phyloP scores from a whole-genome alignment of 192 early-diverging fungal species.

The Coemansia sp. region DNA sequence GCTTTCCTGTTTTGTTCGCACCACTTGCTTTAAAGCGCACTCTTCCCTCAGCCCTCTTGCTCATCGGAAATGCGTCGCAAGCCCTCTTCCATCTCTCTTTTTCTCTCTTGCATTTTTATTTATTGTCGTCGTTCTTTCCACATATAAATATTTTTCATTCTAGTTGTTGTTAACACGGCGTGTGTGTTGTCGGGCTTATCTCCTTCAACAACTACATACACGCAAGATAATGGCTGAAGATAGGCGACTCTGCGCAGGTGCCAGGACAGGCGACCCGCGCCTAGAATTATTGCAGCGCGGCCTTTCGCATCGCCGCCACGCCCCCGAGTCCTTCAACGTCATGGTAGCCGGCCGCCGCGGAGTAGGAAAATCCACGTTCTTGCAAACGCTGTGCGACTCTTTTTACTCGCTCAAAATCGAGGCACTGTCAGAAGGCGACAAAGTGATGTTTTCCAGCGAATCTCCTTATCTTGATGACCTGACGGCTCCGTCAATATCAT shows the following conservation, averaged over 20 bases:
- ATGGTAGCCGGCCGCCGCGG: constrained; percentile 46
- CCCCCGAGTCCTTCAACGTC: constrained; percentile 45
- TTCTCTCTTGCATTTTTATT: constrained; percentile 8
- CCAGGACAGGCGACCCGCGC: constrained; percentile 1
- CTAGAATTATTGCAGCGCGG: constrained; percentile 8
- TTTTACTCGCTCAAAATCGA: constrained; percentile 31
- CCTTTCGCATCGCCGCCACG: constrained; percentile 30
- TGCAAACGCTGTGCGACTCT: constrained; percentile 71
- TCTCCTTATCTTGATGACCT: neutral
- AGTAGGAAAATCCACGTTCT: constrained; percentile 76
- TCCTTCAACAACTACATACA: neutral
- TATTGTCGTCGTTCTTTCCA: neutral
- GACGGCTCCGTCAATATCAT: neutral
- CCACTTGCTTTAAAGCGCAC: neutral
- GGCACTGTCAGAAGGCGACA: constrained; percentile 29
- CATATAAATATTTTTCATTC: neutral
- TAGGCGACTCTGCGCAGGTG: neutral
- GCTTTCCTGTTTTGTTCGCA: constrained; percentile 1
- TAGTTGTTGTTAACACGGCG: constrained; percentile 1
- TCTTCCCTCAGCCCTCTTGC: neutral
- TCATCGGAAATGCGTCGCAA: neutral
- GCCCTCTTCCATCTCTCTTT: neutral
- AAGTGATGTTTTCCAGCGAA: constrained; percentile 11
- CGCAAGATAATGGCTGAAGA: constrained; percentile 13
- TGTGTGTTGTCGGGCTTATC: neutral